A percentile compares a stretch with the other conserved stretches of the same genome.
Evolutionary conservation across 768 basidiomycete genomes (phyloP).

Genomic region (Tulasnella sp.): DNA sequence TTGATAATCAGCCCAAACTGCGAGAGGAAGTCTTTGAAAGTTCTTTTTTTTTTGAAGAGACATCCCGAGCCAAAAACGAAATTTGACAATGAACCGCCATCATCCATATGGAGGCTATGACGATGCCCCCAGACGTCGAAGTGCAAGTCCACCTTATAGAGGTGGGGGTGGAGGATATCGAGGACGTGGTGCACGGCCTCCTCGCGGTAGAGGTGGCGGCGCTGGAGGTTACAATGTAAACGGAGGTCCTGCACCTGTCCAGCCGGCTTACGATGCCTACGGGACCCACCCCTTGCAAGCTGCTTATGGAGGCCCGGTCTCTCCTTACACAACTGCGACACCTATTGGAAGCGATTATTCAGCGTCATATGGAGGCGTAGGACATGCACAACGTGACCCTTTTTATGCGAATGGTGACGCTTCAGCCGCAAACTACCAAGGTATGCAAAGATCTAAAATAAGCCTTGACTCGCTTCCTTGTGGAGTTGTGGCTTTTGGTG

Average conservation of each 20-base stretch:
- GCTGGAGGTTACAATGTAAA: slow-evolving; percentile 26
- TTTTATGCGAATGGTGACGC: neutral
- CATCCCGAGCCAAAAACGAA: neutral
- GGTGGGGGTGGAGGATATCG: slow-evolving; percentile 34
- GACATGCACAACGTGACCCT: neutral
- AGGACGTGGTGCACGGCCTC: slow-evolving; percentile 40
- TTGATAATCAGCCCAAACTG: no score
- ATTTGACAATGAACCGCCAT: neutral
- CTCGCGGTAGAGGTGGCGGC: slow-evolving; percentile 36
- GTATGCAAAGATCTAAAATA: neutral
- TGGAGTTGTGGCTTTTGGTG: neutral
- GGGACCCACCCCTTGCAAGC: slow-evolving; percentile 4
- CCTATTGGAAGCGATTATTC: slow-evolving; percentile 11
- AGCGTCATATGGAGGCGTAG: neutral
- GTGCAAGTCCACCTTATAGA: slow-evolving; percentile 36
- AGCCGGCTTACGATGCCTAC: slow-evolving; percentile 9
- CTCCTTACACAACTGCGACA: neutral
- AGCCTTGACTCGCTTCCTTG: neutral
- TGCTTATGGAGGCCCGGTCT: neutral
- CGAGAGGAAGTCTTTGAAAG: no score
- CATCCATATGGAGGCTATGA: slow-evolving; percentile 78
- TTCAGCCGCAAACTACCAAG: neutral
- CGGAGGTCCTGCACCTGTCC: slow-evolving; percentile 34
- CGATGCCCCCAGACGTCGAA: slow-evolving; percentile 42
- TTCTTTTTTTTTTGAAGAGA: neutral